Conservation (phyloP, 345 rosid genomes). For the Pugionium cornutum region DNA sequence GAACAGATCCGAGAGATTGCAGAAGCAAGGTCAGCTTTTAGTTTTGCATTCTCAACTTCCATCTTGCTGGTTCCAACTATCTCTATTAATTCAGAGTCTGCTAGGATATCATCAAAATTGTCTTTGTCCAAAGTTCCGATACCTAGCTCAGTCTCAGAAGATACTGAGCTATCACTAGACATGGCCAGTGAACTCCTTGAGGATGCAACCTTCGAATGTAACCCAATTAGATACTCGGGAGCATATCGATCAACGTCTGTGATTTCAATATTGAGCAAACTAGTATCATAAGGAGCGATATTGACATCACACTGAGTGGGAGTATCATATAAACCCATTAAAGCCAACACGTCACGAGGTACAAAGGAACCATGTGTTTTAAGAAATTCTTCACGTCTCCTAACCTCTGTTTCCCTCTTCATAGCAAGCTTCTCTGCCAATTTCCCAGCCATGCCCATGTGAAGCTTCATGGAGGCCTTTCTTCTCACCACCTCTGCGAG, state of each 20-base stretch:
- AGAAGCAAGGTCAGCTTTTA: constrained; percentile 98
- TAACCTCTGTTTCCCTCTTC: constrained; percentile 80
- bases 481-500: constrained; percentile 94
- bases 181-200: constrained; percentile 60
- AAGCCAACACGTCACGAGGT: constrained; percentile 74
- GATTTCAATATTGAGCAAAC: constrained; percentile 77
- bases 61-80: constrained; percentile 92
- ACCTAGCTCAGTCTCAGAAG: constrained; percentile 52
- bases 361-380: constrained; percentile 63
- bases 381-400: constrained; percentile 87
- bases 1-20: constrained; percentile 78
- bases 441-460: constrained; percentile 99
- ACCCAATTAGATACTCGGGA: constrained; percentile 70
- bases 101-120: constrained; percentile 55
- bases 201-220: constrained; percentile 53
- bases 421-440: constrained; percentile 93
- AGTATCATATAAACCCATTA: constrained; percentile 83
- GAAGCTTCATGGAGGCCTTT: constrained; percentile 89
- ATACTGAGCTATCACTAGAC: constrained; percentile 66
- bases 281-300: constrained; percentile 77
- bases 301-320: constrained; percentile 96
- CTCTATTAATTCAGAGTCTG: constrained; percentile 67
- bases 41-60: constrained; percentile 96
- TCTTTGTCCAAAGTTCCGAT: constrained; percentile 50
- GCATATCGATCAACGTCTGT: constrained; percentile 78